Conservation (phyloP, 140 eudicot genomes). For the Ambrosia hybrid region DNA sequence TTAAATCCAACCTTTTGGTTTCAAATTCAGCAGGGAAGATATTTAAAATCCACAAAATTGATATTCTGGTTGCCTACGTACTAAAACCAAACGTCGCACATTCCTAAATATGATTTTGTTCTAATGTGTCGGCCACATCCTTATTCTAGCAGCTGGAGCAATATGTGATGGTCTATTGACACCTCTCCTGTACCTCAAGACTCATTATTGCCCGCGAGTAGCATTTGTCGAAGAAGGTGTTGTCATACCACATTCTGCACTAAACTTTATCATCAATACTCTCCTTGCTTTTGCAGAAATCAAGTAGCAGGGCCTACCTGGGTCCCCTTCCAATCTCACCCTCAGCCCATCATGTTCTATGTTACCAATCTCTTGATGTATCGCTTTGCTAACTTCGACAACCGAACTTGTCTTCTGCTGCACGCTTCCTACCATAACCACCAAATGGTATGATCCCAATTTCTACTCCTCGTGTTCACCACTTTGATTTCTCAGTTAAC, state of each 20-base stretch:
- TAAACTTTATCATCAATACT: not conserved
- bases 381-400: not conserved
- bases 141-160: not conserved
- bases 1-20: not conserved
- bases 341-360: not conserved
- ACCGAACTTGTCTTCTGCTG: not conserved
- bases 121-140: not conserved
- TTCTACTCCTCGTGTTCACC: too few species aligned
- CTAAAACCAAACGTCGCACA: too few species aligned
- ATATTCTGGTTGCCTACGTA: not conserved
- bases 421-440: too few species aligned
- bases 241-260: not conserved
- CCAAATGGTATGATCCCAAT: too few species aligned
- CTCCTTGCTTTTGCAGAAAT: constrained; percentile 12
- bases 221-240: not conserved
- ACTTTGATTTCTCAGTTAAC: too few species aligned
- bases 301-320: not conserved
- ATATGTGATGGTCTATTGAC: not conserved
- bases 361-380: not conserved
- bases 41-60: not conserved
- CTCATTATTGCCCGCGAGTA: not conserved
- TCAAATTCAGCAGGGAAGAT: not conserved
- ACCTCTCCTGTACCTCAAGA: not conserved
- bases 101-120: not conserved
- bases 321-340: not conserved